Evolutionary conservation across 306 rosid genomes (phyloP), one percentile per base, ranked within the genome.

Genomic region (Prosopis cineraria): DNA sequence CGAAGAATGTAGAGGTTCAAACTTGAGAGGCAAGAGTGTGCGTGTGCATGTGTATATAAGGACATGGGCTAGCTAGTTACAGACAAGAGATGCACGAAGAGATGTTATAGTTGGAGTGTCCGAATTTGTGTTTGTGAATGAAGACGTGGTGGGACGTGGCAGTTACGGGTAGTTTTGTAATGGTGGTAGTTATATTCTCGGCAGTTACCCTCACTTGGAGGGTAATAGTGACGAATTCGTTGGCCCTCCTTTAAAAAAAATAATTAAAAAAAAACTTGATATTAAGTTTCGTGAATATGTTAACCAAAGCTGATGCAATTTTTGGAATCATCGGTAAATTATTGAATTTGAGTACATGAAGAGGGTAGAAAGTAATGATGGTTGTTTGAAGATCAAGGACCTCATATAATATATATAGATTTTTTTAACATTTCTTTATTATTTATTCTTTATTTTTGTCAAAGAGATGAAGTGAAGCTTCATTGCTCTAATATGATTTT

Each of bases 91-190:
- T 6, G 22, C 29, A 22, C 30, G 58, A n/a, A 40, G 44, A 40
- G 44, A 40, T 7, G 19, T 53, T 53, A n/a, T 53, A 1, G 12
- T 9, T 0, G 59, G 4, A 7, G 68, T 31, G 41, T 62, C 17
- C 41, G 25, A 24, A 24, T 55, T 22, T 22, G 24, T 55, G 22
- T 52, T 9, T 2, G 59, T 52, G 22, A n/a, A 0, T 14, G 20
- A 16, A 6, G 6, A 60, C 76, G 77, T 59, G 77, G 82, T 39
- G 25, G 72, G 13, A 4, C 19, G 70, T 41, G 36, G 55, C 47
- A 30, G 82, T 79, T 72, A 63, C 16, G 20, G 25, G 60, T 33
- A 10, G 71, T 63, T 76, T 66, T 47, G 3, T 0, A 22, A 24
- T 10, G 13, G 4, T 22, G 60, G 13, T 8, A 20, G 60, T 22